Percentiles rank a stretch among this genome's conserved stretches.
These are phyloP conservation scores for Endocarpon pusillum DNA, from an alignment of 495 filamentous ascomycete species.

Conservation along the genomic window DNA sequence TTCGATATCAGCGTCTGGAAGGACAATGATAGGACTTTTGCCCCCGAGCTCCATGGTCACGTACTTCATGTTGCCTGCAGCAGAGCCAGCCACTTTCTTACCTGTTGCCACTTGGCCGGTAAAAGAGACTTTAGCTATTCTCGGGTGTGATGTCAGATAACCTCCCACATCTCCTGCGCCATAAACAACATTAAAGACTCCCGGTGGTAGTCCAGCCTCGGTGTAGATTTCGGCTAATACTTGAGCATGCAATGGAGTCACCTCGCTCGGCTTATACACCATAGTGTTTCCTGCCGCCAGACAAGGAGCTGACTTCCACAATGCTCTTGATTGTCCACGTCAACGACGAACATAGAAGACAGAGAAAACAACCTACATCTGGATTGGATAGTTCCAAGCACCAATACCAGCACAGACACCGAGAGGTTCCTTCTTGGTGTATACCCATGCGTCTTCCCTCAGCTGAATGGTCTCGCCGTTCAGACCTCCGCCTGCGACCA, in stretches of 20 bases:
- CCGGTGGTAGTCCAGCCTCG: conserved; percentile 56
- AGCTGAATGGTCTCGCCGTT: conserved; percentile 53
- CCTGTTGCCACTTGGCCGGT: conserved; percentile 70
- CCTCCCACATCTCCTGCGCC: conserved; percentile 55
- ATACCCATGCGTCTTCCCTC: conserved; percentile 54
- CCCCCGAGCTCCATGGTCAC: conserved; percentile 76
- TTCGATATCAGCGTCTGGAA: conserved; percentile 56
- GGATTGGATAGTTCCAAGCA: conserved; percentile 76
- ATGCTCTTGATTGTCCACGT: conserved; percentile 28
- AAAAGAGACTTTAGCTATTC: conserved; percentile 64
- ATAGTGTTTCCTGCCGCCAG: conserved; percentile 73
- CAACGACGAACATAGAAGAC: not conserved
- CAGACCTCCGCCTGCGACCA: conserved; percentile 49
- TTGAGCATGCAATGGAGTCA: conserved; percentile 55
- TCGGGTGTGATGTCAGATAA: conserved; percentile 47
- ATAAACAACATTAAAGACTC: conserved; percentile 70
- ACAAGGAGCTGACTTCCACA: conserved; percentile 74
- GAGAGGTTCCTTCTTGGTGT: conserved; percentile 55
- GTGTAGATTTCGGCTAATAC: conserved; percentile 52
- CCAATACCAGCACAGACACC: conserved; percentile 68
- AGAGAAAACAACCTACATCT: conserved; percentile 34
- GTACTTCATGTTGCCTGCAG: conserved; percentile 64
- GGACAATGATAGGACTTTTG: conserved; percentile 55
- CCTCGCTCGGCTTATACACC: conserved; percentile 75
- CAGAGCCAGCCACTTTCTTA: conserved; percentile 51